Conservation (phyloP, 2,329 filamentous ascomycete species). For the Trichoderma oligosporum region DNA sequence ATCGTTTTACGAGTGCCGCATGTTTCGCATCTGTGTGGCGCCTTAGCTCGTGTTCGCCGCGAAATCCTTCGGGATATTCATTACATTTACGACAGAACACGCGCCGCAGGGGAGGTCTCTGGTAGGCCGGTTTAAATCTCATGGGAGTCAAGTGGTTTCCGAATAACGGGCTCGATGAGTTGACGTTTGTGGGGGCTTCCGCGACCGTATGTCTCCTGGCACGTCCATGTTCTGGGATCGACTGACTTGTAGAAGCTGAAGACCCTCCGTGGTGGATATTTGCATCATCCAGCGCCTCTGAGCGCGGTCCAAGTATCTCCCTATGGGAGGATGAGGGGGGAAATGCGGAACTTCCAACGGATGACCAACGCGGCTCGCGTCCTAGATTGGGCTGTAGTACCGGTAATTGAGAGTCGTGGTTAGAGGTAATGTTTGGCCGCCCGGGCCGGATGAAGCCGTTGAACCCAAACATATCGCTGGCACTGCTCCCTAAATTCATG, state of each 20-base stretch:
- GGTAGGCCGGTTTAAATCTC: slow-evolving; percentile 42
- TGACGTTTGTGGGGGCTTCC: slow-evolving; percentile 42
- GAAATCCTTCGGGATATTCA: slow-evolving; percentile 80
- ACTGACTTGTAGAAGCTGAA: background rate
- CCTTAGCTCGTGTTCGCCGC: slow-evolving; percentile 81
- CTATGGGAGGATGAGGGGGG: slow-evolving; percentile 5
- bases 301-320: slow-evolving; percentile 3
- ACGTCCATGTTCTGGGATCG: slow-evolving; percentile 23
- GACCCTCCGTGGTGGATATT: background rate
- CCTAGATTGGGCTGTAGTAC: background rate
- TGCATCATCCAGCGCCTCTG: slow-evolving; percentile 20
- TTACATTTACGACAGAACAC: slow-evolving; percentile 75
- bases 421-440: background rate
- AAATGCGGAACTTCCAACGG: slow-evolving; percentile 8
- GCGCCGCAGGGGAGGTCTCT: slow-evolving; percentile 60
- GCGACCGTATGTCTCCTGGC: slow-evolving; percentile 44
- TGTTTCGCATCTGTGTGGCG: slow-evolving; percentile 62
- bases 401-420: background rate
- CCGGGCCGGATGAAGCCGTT: slow-evolving; percentile 33
- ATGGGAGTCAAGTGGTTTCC: slow-evolving; percentile 42
- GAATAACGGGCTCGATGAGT: slow-evolving; percentile 37
- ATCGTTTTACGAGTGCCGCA: slow-evolving; percentile 51
- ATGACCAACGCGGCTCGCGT: slow-evolving; percentile 13
- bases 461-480: slow-evolving; percentile 34
- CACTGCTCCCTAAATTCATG: slow-evolving; percentile 44